Evolutionary conservation across 805 yeast species (phyloP).

Genomic region (Yamadazyma kitorensis): DNA sequence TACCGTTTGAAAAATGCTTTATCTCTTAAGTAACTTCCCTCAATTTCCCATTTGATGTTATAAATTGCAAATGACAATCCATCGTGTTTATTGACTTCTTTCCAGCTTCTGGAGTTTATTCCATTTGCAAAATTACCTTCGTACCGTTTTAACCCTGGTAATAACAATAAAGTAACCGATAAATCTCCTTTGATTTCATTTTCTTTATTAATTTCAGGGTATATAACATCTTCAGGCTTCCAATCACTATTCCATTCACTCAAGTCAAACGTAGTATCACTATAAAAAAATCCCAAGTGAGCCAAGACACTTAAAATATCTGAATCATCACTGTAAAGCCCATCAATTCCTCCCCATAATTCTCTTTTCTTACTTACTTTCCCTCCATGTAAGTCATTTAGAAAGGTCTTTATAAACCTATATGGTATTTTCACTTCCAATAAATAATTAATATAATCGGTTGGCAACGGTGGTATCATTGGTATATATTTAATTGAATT

Average conservation of each 20-base stretch:
- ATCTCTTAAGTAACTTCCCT: constrained; percentile 28
- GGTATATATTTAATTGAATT: constrained; percentile 30
- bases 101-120: constrained; percentile 76
- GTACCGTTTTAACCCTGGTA: constrained; percentile 70
- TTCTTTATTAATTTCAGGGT: constrained; percentile 18
- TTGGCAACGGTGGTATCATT: constrained; percentile 34
- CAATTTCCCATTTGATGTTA: constrained; percentile 47
- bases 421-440: constrained; percentile 59
- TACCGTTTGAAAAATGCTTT: constrained; percentile 26
- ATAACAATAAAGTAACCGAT: constrained; percentile 54
- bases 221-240: constrained; percentile 24
- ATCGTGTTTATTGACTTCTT: constrained; percentile 52
- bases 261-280: constrained; percentile 31
- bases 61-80: constrained; percentile 73
- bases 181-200: constrained; percentile 44
- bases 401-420: constrained; percentile 34
- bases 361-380: constrained; percentile 31
- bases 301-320: constrained; percentile 72
- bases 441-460: constrained; percentile 36
- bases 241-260: constrained; percentile 31
- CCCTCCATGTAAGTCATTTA: constrained; percentile 43
- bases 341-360: constrained; percentile 80
- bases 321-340: constrained; percentile 90
- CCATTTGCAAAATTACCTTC: constrained; percentile 66
- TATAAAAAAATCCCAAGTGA: constrained; percentile 73